These are phyloP conservation scores for Globisporangium uncinulatum DNA, from an alignment of 352 stramenopile genomes.

Conservation along the genomic window DNA sequence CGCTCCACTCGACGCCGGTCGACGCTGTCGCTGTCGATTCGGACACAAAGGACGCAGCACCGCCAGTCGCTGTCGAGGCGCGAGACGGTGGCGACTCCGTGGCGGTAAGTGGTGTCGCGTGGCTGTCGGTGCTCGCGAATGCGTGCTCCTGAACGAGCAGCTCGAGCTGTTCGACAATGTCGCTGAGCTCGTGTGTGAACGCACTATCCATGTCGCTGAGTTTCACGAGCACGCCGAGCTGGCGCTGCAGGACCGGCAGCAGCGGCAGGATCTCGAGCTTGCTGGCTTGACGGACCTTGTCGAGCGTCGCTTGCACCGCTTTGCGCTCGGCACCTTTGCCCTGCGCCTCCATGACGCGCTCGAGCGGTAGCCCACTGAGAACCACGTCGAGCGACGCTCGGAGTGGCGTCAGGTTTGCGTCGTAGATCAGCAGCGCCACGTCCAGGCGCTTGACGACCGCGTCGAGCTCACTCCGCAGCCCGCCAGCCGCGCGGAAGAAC, in stretches of 20 bases:
- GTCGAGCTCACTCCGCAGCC: slow-evolving; percentile 72
- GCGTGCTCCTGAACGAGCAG: slow-evolving; percentile 28
- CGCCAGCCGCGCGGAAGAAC: slow-evolving; percentile 76
- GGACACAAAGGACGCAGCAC: background rate
- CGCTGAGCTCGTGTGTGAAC: slow-evolving; percentile 52
- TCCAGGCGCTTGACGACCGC: slow-evolving; percentile 55
- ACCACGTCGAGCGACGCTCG: slow-evolving; percentile 30
- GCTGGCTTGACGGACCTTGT: slow-evolving; percentile 74
- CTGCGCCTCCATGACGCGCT: slow-evolving; percentile 64
- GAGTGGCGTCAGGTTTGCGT: slow-evolving; percentile 40
- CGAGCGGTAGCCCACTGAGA: slow-evolving; percentile 58
- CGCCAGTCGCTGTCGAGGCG: background rate
- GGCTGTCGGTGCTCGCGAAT: background rate
- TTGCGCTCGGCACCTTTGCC: slow-evolving; percentile 72
- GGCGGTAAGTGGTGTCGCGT: background rate
- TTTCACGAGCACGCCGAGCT: slow-evolving; percentile 42
- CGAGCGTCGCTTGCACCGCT: slow-evolving; percentile 63
- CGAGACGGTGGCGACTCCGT: background rate
- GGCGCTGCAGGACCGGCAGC: slow-evolving; percentile 51
- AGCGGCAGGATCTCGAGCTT: slow-evolving; percentile 75
- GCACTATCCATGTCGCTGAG: slow-evolving; percentile 43
- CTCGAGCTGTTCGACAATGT: slow-evolving; percentile 39
- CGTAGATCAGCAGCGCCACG: slow-evolving; percentile 78
- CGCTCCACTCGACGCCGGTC: slow-evolving; percentile 2
- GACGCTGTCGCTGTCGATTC: background rate